Base-by-base conservation (phyloP, 75 land plant species). In the Adiantum capillusveneris region DNA sequence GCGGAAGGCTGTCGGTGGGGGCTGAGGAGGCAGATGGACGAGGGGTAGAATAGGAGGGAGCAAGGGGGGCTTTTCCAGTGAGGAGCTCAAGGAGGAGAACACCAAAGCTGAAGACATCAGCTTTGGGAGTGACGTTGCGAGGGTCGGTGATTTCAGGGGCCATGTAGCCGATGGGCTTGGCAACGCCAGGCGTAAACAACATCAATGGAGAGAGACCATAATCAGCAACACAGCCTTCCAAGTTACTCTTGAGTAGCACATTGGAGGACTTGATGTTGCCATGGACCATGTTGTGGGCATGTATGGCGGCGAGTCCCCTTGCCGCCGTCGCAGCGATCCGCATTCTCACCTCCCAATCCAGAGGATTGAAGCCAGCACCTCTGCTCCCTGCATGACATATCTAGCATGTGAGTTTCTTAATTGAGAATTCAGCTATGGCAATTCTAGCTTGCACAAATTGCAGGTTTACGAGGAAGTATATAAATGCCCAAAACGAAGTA, bases 181-280 rank as follows among this genome's bases (percentile, higher is more conserved):
- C 53, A 0, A 60, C 30, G 14, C 45, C 19, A 1, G 52, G 20
- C n/a, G 45, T 39, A 11, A 66, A 46, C n/a, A n/a, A n/a, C n/a
- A 79, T 21, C n/a, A 80, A 68, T 17, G 43, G 49, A 18, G 62
- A 36, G 62, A 72, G 45, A 6, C 78, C 75, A 34, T 64, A 72
- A 58, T 80, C 83, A 16, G 83, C 67, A 19, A 80, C 41, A 64
- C 76, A 68, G 18, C 82, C 82, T 36, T 73, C 68, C 21, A 22
- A 50, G 27, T 70, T 42, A 52, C 31, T 67, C 13, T 74, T 53
- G 29, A 84, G 29, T 39, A 84, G 72, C 9, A 84, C 65, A 36
- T 84, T 84, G 39, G 87, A 81, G 26, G 87, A 74, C 45, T 81
- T 84, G 65, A 84, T 75, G 58, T 84, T 84, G 24, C 78, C 87